phyloP scores from a whole-genome alignment of 441 rosid species.

The Kokia cookei region DNA sequence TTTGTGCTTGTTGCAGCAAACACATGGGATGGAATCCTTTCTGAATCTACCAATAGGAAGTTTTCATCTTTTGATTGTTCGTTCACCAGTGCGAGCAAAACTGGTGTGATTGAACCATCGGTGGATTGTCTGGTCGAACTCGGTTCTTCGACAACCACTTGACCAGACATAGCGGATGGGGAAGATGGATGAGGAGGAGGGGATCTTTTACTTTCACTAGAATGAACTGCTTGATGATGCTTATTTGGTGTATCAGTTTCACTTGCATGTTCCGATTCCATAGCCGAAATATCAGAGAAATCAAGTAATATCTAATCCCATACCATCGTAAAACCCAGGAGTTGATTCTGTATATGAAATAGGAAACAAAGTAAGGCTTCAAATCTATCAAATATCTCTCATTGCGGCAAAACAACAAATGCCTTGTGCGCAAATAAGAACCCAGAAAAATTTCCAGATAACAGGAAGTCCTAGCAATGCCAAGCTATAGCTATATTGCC shows the following conservation, averaged over 20 bases:
- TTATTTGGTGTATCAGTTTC: background rate
- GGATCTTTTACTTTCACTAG: background rate
- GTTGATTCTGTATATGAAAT: constrained; percentile 8
- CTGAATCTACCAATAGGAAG: constrained; percentile 7
- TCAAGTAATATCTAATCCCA: constrained; percentile 6
- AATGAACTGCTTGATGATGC: background rate
- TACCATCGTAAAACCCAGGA: constrained; percentile 8
- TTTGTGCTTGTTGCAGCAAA: constrained; percentile 39
- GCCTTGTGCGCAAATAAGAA: background rate
- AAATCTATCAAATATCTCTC: background rate
- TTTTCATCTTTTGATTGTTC: constrained; percentile 33
- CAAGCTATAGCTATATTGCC: background rate
- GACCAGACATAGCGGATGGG: constrained; percentile 27
- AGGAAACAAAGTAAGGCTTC: background rate
- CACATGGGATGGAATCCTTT: constrained; percentile 47
- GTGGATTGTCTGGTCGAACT: background rate
- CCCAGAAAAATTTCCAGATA: background rate
- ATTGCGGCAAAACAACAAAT: background rate
- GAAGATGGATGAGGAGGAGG: constrained; percentile 6
- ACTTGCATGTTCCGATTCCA: constrained; percentile 21
- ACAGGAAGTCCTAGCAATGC: background rate
- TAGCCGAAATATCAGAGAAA: constrained; percentile 9
- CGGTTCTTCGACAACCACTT: background rate
- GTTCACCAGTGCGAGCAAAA: constrained; percentile 45
- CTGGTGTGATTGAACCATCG: constrained; percentile 16